Evolutionary conservation across 2,329 filamentous ascomycete genomes (phyloP), one percentile per base, ranked within the genome.

Genomic region (Sclerotinia trifoliorum): DNA sequence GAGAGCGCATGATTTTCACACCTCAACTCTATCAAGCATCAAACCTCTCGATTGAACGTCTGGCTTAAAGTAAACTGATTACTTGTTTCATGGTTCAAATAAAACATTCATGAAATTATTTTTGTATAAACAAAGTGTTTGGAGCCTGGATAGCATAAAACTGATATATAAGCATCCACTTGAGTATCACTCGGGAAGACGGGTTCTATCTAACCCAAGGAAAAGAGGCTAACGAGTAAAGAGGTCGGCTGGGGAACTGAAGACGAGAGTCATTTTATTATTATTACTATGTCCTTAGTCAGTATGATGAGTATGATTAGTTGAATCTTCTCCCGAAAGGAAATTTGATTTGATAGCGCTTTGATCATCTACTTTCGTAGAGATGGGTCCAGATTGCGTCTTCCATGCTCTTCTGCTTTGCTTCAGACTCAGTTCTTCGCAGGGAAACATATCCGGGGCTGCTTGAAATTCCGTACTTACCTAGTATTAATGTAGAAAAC

Each of bases 381-480:
- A 32, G 63, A 65, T 57, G 51, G 63, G 51, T 58, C 63, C 51
- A 65, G 63, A 65, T 65, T 42, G 51, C 63, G 63, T 58, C 54
- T 65, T 65, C 63, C 35, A 65, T 66, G 54, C 64, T 64, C 39
- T 13, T 13, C 39, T 39, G 39, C 3, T 13, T 11, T 39, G 39
- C 35, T 35, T 35, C 32, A 35, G 32, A 35, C 24, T 64, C 7
- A 35, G 24, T 35, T 39, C 51, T 46, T 65, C 39, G 15, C 51
- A 35, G 39, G 52, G 52, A 54, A 64, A 64, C 26, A 64, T 66
- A 64, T 66, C 44, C 17, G 64, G 55, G 64, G 64, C 58, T 51
- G 44, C 44, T 35, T 39, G 29, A 39, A 49, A 39, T 32, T 35
- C 52, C 24, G 26, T 26, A 29, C 26, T 35, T 3, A 2, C 29